phyloP scores from a whole-genome alignment of 768 basidiomycete genomes.

The Termitomyces sp. region DNA sequence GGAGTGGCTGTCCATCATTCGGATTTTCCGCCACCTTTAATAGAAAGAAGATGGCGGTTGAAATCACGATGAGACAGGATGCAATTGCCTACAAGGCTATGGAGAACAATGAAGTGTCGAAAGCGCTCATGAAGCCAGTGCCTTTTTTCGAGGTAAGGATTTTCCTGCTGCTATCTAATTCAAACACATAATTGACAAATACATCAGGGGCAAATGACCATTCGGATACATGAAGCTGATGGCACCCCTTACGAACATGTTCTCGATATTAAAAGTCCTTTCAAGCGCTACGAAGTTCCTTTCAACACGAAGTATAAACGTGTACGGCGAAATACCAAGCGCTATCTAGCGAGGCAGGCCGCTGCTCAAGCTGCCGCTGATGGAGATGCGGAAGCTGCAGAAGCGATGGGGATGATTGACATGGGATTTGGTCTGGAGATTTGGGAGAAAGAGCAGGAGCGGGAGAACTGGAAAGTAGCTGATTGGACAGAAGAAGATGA shows the following conservation, averaged over 20 bases:
- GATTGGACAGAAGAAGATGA: slow-evolving; percentile 99
- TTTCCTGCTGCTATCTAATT: background rate
- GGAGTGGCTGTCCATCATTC: slow-evolving; percentile 92
- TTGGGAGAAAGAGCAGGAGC: slow-evolving; percentile 93
- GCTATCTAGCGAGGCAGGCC: slow-evolving; percentile 90
- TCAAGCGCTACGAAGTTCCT: slow-evolving; percentile 95
- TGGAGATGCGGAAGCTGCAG: slow-evolving; percentile 87
- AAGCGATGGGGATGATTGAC: slow-evolving; percentile 90
- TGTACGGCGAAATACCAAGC: slow-evolving; percentile 91
- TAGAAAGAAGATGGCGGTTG: slow-evolving; percentile 97
- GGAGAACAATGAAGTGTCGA: slow-evolving; percentile 62
- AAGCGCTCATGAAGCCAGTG: slow-evolving; percentile 73
- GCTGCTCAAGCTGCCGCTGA: slow-evolving; percentile 92
- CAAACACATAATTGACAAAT: background rate
- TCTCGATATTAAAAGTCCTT: slow-evolving; percentile 78
- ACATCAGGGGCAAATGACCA: slow-evolving; percentile 88
- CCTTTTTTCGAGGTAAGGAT: slow-evolving; percentile 76
- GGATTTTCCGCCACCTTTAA: slow-evolving; percentile 89
- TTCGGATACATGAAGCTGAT: slow-evolving; percentile 98
- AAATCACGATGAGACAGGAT: slow-evolving; percentile 90
- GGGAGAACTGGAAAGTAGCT: slow-evolving; percentile 92
- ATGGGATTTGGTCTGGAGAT: slow-evolving; percentile 91
- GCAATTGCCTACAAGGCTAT: slow-evolving; percentile 72
- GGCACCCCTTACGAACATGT: slow-evolving; percentile 99
- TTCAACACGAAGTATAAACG: slow-evolving; percentile 99